Percentiles rank a stretch among this genome's conserved stretches.
Conservation (phyloP, 129 eudicot species). For the Calendula officinalis region DNA sequence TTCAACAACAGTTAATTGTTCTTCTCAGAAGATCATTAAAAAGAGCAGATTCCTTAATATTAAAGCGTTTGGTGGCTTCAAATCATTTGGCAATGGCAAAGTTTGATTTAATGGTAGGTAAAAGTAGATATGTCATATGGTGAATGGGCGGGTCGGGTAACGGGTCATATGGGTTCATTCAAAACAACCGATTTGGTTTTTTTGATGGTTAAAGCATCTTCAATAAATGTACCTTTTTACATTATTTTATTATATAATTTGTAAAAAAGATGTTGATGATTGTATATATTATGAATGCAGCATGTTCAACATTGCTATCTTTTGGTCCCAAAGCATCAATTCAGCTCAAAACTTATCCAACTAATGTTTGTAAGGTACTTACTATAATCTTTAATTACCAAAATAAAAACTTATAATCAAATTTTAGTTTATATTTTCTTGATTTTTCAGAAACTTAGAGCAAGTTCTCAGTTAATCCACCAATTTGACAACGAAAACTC, state of each 20-base stretch:
- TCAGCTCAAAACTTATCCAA: conserved; percentile 72
- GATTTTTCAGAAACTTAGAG: conserved; percentile 60
- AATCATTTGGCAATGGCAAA: conserved; percentile 89
- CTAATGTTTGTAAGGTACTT: conserved; percentile 77
- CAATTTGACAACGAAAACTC: conserved; percentile 68
- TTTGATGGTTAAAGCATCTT: no score
- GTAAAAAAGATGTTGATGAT: conserved; percentile 2
- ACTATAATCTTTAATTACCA: not conserved
- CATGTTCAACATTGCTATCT: conserved; percentile 89
- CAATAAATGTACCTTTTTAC: no score
- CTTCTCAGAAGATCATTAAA: conserved; percentile 79
- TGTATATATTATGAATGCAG: conserved; percentile 43
- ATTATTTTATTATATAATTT: not conserved
- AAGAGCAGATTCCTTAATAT: conserved; percentile 75
- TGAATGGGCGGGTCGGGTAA: not conserved
- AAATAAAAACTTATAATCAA: no score
- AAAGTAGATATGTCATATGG: not conserved
- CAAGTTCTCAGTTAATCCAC: conserved; percentile 64
- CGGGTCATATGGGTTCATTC: no score
- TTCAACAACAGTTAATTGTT: conserved; percentile 78
- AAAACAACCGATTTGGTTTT: no score
- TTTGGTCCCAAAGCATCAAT: conserved; percentile 95
- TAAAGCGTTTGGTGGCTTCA: conserved; percentile 81
- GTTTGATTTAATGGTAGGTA: conserved; percentile 62
- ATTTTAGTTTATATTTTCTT: not conserved